Evolutionary conservation across 1,284 basidiomycete species (phyloP).

Genomic region (Athelia psychrophila): DNA sequence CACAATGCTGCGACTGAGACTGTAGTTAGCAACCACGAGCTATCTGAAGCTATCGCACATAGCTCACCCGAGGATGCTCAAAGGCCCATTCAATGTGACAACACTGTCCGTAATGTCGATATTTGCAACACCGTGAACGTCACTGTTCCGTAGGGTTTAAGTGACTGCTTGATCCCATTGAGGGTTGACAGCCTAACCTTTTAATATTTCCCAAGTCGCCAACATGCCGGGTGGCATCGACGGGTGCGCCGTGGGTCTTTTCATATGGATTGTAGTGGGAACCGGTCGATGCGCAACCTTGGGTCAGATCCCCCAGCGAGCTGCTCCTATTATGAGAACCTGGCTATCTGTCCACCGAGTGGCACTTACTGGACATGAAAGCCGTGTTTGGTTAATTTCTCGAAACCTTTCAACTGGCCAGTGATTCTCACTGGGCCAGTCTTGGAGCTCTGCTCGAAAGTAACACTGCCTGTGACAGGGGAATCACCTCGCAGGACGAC

Average conservation of each 20-base stretch:
- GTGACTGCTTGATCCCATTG: too few relatives aligned
- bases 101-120: constrained; percentile 59
- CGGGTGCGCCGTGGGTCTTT: constrained; percentile 64
- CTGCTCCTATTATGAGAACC: not conserved
- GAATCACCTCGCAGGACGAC: not conserved
- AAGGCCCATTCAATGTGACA: constrained; percentile 68
- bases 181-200: constrained; percentile 12
- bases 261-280: constrained; percentile 75
- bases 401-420: constrained; percentile 61
- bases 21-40: not conserved
- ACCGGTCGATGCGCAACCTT: constrained; percentile 71
- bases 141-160: constrained; percentile 19
- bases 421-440: constrained; percentile 58
- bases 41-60: too few relatives aligned
- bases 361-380: constrained; percentile 75
- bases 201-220: constrained; percentile 80
- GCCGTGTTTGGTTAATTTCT: constrained; percentile 58
- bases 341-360: not conserved
- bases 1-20: constrained; percentile 50
- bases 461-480: constrained; percentile 30
- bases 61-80: constrained; percentile 67
- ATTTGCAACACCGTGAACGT: constrained; percentile 54
- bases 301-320: constrained; percentile 62
- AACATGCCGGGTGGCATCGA: constrained; percentile 59
- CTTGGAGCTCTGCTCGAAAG: constrained; percentile 56